These are phyloP conservation scores for Auriscalpium vulgare DNA, from an alignment of 768 basidiomycete species.

Conservation along the genomic window DNA sequence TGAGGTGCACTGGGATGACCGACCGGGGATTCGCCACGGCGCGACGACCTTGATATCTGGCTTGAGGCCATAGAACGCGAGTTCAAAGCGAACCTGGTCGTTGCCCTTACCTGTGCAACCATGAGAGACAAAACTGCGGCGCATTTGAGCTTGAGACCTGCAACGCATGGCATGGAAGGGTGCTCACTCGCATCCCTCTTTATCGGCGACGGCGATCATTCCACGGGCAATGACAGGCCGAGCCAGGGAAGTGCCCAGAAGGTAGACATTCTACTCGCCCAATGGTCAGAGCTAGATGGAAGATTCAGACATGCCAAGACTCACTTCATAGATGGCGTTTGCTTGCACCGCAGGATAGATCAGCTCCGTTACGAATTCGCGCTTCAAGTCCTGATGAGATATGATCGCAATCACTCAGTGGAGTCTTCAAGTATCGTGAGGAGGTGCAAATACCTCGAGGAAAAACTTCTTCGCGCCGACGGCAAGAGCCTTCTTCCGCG, in stretches of 20 bases:
- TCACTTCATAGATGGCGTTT: conserved; percentile 96
- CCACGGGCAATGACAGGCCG: conserved; percentile 98
- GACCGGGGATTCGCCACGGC: conserved; percentile 94
- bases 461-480: conserved; percentile 97
- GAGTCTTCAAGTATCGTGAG: neutral
- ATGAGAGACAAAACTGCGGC: conserved; percentile 81
- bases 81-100: conserved; percentile 98
- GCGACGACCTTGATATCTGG: conserved; percentile 99
- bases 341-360: conserved; percentile 98
- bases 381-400: conserved; percentile 70
- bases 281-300: neutral
- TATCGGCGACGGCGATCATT: conserved; percentile 90
- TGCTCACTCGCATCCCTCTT: conserved; percentile 91
- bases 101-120: conserved; percentile 99
- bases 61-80: conserved; percentile 97
- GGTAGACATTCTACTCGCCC: conserved; percentile 72
- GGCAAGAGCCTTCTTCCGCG: conserved; percentile 77
- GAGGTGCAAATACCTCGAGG: conserved; percentile 48
- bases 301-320: conserved; percentile 1
- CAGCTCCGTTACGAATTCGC: conserved; percentile 91
- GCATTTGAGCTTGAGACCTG: no score
- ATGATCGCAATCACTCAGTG: neutral
- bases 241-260: conserved; percentile 94
- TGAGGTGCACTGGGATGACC: conserved; percentile 10
- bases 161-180: neutral